phyloP scores from a whole-genome alignment of 2,329 filamentous ascomycete species.

The Catunica adiposa region DNA sequence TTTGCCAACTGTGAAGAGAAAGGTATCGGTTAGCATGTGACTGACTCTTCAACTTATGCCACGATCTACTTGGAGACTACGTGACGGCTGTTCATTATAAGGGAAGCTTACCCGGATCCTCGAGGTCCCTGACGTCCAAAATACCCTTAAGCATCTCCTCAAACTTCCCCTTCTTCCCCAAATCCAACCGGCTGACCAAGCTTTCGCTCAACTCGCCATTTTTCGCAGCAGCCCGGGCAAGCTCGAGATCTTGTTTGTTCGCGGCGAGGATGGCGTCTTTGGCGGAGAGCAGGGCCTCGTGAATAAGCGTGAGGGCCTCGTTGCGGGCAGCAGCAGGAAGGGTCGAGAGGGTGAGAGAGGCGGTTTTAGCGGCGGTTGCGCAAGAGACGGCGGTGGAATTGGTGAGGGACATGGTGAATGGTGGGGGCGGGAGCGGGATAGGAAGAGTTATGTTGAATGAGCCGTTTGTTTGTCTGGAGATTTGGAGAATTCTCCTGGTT shows the following conservation, averaged over 20 bases:
- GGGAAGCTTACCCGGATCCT: conserved; percentile 57
- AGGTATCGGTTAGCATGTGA: neutral
- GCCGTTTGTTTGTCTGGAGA: neutral
- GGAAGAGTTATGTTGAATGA: neutral
- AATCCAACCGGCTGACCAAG: conserved; percentile 73
- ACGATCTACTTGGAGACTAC: no score
- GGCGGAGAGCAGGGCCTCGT: conserved; percentile 53
- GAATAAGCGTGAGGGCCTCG: conserved; percentile 66
- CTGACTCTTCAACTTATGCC: no score
- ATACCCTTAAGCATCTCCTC: conserved; percentile 97
- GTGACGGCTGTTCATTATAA: neutral
- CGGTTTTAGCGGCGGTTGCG: conserved; percentile 60
- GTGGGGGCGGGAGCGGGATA: neutral
- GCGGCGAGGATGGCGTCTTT: conserved; percentile 68
- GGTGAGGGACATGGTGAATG: conserved; percentile 61
- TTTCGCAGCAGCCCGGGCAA: conserved; percentile 55
- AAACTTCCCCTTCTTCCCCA: conserved; percentile 77
- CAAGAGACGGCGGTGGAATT: conserved; percentile 65
- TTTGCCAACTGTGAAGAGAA: conserved; percentile 48
- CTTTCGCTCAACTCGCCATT: conserved; percentile 64
- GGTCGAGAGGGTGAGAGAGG: conserved; percentile 69
- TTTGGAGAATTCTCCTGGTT: no score
- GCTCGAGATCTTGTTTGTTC: conserved; percentile 66
- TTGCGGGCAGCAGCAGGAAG: conserved; percentile 64
- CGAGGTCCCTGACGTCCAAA: conserved; percentile 64